Base-by-base conservation (phyloP, 345 rosid genomes). In the Citrus trifoliata region DNA sequence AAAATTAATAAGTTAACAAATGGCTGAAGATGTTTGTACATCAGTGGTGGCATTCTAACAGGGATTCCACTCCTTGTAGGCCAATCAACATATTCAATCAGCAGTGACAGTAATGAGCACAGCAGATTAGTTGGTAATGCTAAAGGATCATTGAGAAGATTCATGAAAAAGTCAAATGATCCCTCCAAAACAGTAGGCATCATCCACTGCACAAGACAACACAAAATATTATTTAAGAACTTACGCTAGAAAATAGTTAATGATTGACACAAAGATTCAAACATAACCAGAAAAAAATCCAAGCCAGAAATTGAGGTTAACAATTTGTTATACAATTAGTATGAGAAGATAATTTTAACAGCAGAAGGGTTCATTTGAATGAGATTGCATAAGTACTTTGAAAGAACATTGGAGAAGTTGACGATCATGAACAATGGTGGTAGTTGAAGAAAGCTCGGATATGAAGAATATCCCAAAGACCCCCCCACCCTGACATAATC, bases 141-240 rank as follows among this genome's bases (percentile, higher is more conserved):
- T 77, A 86, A 82, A 84, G 93, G 86, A 75, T 81, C 82, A 80
- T 78, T 86, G 80, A 91, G 83, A 85, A 85, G 82, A 83, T 88
- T 89, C 84, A 89, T 81, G 78, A 92, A 90, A 88, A 91, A 86
- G 53, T 96, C 97, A 86, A 92, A 91, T 4, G 93, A 90, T 76
- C 97, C 97, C 82, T 96, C 98, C 86, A 94, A 82, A 68, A 79
- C 88, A 80, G 86, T 82, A 14, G 88, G 98, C 82, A 89, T 78
- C 32, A 77, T 64, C 81, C 82, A 86, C 99, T 96, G 97, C 88
- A 91, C 68, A 81, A 64, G 78, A 75, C 28, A 46, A 82, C 75
- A 75, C 33, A 67, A 75, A 71, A 56, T 5, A 16, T 19, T 16
- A 79, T 48, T 40, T 73, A 28, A 76, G 64, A 68, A 51, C 38